Evolutionary conservation across 169 alveolate species (phyloP), one percentile per base, ranked within the genome.

Genomic region (Amoebophrya sp.): DNA sequence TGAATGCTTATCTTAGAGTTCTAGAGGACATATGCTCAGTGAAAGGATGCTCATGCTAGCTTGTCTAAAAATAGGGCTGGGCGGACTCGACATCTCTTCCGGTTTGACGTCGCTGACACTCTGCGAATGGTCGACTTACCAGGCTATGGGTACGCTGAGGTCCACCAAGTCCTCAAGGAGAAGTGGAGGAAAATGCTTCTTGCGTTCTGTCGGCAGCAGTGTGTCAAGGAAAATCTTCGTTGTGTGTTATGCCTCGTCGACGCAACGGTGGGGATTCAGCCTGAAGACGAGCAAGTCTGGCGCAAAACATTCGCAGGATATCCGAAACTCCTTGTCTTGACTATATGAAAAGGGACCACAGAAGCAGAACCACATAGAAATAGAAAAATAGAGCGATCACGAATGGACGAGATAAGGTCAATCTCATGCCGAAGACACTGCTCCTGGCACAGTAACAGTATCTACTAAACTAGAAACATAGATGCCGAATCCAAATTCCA

Each of bases 201-300:
- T 6, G 26, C 2, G 36, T 65, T 65, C 83, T 65, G 83, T 26
- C 38, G 2, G 2, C 83, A 65, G 83, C 10, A 26, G 33, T 12
- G 12, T 0, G 0, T 36, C 33, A 6, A 26, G 12, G n/a, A 36
- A 26, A 1, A 26, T 29, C 26, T 65, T 29, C 18, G n/a, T 1
- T 65, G 83, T 36, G 12, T 6, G 39, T 1, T 65, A 29, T 65
- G 83, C 83, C n/a, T 65, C 38, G 83, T 65, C 83, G 83, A 65
- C 83, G 83, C 83, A 1, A 29, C 38, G 36, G n/a, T 26, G 83
- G 83, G 83, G 83, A 65, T 65, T 18, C 2, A 65, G 83, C 18
- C 83, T 36, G 83, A 65, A 36, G 83, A 65, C 83, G 83, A 65
- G 26, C 83, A 65, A 26, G 33, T 65, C n/a, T 65, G 83, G 83